Conservation (phyloP, 805 yeast species). For the Candida koratica region DNA sequence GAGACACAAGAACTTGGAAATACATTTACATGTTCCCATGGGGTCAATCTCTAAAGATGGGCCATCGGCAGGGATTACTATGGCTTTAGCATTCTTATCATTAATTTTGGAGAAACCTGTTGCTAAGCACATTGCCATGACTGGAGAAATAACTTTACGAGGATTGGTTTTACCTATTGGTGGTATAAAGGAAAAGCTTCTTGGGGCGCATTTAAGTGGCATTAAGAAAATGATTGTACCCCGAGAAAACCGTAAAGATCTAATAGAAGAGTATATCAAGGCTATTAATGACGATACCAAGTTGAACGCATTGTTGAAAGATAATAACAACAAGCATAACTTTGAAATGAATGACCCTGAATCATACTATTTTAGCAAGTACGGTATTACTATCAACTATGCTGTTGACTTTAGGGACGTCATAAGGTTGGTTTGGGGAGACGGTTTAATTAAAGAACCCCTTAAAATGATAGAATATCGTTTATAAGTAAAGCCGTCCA, state of each 20-base stretch:
- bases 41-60: constrained; percentile 48
- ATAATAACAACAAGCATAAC: constrained; percentile 27
- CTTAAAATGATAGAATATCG: constrained; percentile 31
- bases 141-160: constrained; percentile 78
- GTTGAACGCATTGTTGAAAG: constrained; percentile 35
- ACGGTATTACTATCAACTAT: constrained; percentile 57
- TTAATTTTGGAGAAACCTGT: constrained; percentile 42
- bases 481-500: constrained; percentile 11
- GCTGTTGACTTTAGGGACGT: constrained; percentile 81
- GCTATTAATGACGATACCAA: constrained; percentile 31
- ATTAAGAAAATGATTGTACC: constrained; percentile 63
- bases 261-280: constrained; percentile 52
- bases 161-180: constrained; percentile 81
- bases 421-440: constrained; percentile 65
- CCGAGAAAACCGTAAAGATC: constrained; percentile 61
- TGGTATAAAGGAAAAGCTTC: constrained; percentile 70
- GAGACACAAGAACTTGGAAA: constrained; percentile 50
- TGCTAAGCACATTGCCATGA: constrained; percentile 63
- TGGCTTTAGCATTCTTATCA: constrained; percentile 46
- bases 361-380: constrained; percentile 45
- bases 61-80: constrained; percentile 47
- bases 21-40: constrained; percentile 50
- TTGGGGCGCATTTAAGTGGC: constrained; percentile 71
- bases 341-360: constrained; percentile 46
- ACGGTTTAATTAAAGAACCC: constrained; percentile 31